Evolutionary conservation across 352 stramenopile genomes (phyloP).

Genomic region (Elongisporangium anandrum): DNA sequence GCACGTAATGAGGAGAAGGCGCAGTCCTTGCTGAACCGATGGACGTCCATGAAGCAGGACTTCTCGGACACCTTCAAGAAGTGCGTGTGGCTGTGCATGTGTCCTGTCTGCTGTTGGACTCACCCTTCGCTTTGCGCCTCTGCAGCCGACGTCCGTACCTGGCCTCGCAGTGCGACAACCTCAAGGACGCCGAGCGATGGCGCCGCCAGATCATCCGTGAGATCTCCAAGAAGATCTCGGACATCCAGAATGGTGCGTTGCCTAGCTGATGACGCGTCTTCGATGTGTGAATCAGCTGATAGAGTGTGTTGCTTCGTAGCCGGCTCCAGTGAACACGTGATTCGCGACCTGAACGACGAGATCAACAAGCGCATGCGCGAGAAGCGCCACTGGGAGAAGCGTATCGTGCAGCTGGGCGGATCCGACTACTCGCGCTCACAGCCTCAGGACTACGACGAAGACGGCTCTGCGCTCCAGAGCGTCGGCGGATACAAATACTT

Average conservation of each 20-base stretch:
- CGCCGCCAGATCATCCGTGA: constrained; percentile 92
- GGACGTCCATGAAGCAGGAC: constrained; percentile 96
- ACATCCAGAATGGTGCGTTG: constrained; percentile 93
- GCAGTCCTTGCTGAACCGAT: constrained; percentile 98
- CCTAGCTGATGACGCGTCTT: too few species aligned
- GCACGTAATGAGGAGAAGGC: constrained; percentile 98
- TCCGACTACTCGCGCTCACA: constrained; percentile 85
- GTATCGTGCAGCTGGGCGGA: constrained; percentile 89
- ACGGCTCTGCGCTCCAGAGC: constrained; percentile 65
- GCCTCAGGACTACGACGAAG: constrained; percentile 70
- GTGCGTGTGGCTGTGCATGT: constrained; percentile 18
- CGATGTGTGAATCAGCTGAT: constrained; percentile 1
- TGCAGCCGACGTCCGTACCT: constrained; percentile 88
- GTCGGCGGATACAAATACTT: constrained; percentile 95
- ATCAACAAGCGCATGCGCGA: constrained; percentile 98
- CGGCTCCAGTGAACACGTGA: constrained; percentile 92
- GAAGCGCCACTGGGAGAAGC: constrained; percentile 85
- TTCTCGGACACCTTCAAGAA: constrained; percentile 83
- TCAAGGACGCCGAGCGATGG: constrained; percentile 92
- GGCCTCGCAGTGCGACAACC: constrained; percentile 91
- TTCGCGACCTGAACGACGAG: constrained; percentile 97
- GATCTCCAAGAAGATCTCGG: constrained; percentile 93
- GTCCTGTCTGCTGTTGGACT: background rate
- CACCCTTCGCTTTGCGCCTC: background rate
- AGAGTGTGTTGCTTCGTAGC: constrained; percentile 20